Evolutionary conservation across 176 grass and related monocot species (phyloP), one percentile per base, ranked within the genome.

Genomic region (Themeda triandra): DNA sequence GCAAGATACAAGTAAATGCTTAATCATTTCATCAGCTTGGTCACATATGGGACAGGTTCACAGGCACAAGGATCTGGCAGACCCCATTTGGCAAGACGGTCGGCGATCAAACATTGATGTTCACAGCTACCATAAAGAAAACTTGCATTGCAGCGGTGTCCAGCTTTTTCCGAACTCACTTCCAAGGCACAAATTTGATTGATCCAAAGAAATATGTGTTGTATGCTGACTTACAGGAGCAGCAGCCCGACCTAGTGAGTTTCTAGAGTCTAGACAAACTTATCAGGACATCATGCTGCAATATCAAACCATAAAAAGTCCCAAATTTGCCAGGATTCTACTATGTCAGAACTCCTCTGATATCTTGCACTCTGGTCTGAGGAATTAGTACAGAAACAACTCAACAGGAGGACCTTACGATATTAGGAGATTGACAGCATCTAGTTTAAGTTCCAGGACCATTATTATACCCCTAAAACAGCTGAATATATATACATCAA

Each of bases 391-490:
- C 12, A 67, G 74, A 74, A 81, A 87, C 24, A 75, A 36, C 19
- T 10, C 40, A 46, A 73, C 15, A 10, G 24, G 40, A 44, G 13
- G 24, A 28, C 69, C 71, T 73, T 48, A 30, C 8, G 24, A 19
- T 41, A 56, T 28, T 77, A 35, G 44, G 53, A 49, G 36, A 58
- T 60, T 63, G 39, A 33, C 8, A 41, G 46, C 19, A 62, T 49
- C 45, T 37, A 51, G 13, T 46, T 79, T 32, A 66, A 80, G 60
- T 7, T 79, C 28, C 64, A 84, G 46, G 46, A 10, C 40, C 66
- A 40, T 24, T 67, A 88, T 84, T 49, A 73, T 17, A 49, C 59
- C 33, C 37, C 31, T 40, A 86, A 28, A 53, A 73, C 18, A 72
- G 21, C n/a, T 60, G 36, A 29, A 79, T 53, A 36, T 23, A 14